Conservation (phyloP, 768 basidiomycete genomes). For the Serendipita sp. region DNA sequence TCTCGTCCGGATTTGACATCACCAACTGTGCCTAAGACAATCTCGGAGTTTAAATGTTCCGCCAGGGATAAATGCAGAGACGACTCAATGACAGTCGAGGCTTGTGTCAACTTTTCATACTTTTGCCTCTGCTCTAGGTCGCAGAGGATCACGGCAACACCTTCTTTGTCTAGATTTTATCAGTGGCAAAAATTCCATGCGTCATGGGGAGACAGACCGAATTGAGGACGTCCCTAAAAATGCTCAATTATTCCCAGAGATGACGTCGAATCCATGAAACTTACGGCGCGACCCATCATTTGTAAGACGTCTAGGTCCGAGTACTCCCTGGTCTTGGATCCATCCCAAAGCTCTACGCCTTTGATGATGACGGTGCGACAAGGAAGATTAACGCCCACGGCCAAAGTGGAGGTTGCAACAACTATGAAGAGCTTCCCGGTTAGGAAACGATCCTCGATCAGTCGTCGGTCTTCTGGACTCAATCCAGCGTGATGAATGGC, state of each 20-base stretch:
- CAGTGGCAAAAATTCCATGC: background rate
- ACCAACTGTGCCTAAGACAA: conserved; percentile 71
- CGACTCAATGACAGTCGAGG: conserved; percentile 69
- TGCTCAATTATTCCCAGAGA: background rate
- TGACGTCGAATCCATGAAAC: conserved; percentile 13
- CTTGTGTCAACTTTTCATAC: conserved; percentile 52
- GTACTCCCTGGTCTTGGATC: conserved; percentile 56
- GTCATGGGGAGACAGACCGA: conserved; percentile 31
- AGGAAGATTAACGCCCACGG: conserved; percentile 92
- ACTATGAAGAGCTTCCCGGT: conserved; percentile 48
- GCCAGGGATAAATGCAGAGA: conserved; percentile 64
- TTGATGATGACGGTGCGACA: conserved; percentile 89
- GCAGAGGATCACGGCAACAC: conserved; percentile 70
- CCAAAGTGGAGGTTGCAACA: conserved; percentile 79
- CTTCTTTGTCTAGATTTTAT: conserved; percentile 50
- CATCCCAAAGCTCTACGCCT: conserved; percentile 57
- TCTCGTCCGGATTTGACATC: conserved; percentile 49
- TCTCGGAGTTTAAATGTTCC: conserved; percentile 91
- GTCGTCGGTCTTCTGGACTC: conserved; percentile 48
- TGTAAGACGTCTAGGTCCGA: conserved; percentile 87
- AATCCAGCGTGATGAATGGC: conserved; percentile 90
- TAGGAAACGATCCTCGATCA: conserved; percentile 58
- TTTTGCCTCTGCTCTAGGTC: conserved; percentile 54
- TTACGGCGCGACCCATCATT: conserved; percentile 88
- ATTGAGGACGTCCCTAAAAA: conserved; percentile 71